Evolutionary conservation across 2,329 filamentous ascomycete genomes (phyloP).

Genomic region (Sporothrix pallida): DNA sequence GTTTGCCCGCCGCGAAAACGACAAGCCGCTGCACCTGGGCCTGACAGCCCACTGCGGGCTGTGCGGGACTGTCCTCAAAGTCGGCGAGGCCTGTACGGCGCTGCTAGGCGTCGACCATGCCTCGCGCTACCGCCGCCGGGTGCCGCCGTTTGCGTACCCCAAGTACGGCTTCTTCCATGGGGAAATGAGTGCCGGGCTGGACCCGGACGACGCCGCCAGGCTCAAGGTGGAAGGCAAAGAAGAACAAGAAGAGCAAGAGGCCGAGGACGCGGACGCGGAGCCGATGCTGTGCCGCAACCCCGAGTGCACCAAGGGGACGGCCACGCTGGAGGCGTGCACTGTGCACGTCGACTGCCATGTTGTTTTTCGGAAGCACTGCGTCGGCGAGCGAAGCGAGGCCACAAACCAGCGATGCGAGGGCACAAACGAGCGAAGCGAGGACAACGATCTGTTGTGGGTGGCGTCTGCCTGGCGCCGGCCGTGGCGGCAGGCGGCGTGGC

Average conservation of each 20-base stretch:
- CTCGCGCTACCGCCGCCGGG: background rate
- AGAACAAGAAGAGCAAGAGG: background rate
- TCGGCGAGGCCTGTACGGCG: slow-evolving; percentile 18
- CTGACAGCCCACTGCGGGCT: slow-evolving; percentile 25
- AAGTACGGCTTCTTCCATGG: slow-evolving; percentile 25
- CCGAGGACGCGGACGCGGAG: background rate
- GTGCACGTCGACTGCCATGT: slow-evolving; percentile 23
- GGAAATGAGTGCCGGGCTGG: background rate
- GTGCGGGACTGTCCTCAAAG: slow-evolving; percentile 6
- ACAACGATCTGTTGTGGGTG: background rate
- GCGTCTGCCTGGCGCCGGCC: slow-evolving; percentile 19
- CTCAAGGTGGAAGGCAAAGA: no score
- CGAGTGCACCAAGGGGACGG: background rate
- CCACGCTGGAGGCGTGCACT: slow-evolving; percentile 20
- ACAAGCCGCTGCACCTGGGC: slow-evolving; percentile 26
- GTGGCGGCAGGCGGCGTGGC: slow-evolving; percentile 24
- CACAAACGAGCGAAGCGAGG: background rate
- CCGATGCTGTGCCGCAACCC: slow-evolving; percentile 24
- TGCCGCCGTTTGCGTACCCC: slow-evolving; percentile 3
- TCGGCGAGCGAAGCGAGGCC: background rate
- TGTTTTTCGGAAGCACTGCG: slow-evolving; percentile 7
- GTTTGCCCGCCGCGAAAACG: slow-evolving; percentile 23
- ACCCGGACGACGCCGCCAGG: background rate
- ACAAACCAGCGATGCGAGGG: background rate
- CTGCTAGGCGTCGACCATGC: slow-evolving; percentile 15